These are phyloP conservation scores for Saitoella complicata DNA, from an alignment of 805 yeast species.

Conservation along the genomic window DNA sequence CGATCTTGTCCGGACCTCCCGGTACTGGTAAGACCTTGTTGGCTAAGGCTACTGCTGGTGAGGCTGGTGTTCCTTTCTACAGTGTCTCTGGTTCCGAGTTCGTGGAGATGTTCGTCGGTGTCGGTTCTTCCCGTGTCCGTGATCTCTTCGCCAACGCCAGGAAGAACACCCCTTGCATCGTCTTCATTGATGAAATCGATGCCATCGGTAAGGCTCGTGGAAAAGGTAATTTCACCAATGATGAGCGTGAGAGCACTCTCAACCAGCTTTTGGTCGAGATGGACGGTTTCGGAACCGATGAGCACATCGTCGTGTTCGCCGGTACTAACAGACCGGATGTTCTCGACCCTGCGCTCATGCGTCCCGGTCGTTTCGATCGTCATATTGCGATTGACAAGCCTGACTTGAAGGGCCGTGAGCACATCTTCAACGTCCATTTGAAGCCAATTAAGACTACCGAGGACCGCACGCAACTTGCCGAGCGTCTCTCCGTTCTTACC, in stretches of 20 bases:
- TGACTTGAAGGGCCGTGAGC: slow-evolving; percentile 87
- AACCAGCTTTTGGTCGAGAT: slow-evolving; percentile 93
- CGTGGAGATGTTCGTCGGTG: slow-evolving; percentile 98
- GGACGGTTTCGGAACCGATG: slow-evolving; percentile 89
- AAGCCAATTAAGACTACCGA: slow-evolving; percentile 46
- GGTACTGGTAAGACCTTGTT: slow-evolving; percentile 97
- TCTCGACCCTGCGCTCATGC: slow-evolving; percentile 75
- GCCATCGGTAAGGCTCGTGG: slow-evolving; percentile 96
- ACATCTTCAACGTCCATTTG: slow-evolving; percentile 77
- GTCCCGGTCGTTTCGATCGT: slow-evolving; percentile 97
- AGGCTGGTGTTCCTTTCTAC: slow-evolving; percentile 93
- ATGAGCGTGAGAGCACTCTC: slow-evolving; percentile 90
- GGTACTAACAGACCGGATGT: slow-evolving; percentile 96
- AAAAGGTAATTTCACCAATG: slow-evolving; percentile 42
- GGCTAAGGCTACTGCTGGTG: slow-evolving; percentile 98
- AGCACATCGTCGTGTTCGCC: slow-evolving; percentile 91
- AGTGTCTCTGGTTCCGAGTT: slow-evolving; percentile 96
- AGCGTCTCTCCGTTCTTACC: slow-evolving; percentile 84
- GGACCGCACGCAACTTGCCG: slow-evolving; percentile 45
- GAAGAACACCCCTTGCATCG: slow-evolving; percentile 83
- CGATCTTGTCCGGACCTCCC: slow-evolving; percentile 93
- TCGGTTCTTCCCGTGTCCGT: slow-evolving; percentile 95
- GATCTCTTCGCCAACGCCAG: slow-evolving; percentile 86
- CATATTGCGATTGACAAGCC: slow-evolving; percentile 86
- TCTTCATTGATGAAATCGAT: slow-evolving; percentile 97